Base-by-base conservation (phyloP, 1,284 basidiomycete species). In the Porogramme epimiltina region DNA sequence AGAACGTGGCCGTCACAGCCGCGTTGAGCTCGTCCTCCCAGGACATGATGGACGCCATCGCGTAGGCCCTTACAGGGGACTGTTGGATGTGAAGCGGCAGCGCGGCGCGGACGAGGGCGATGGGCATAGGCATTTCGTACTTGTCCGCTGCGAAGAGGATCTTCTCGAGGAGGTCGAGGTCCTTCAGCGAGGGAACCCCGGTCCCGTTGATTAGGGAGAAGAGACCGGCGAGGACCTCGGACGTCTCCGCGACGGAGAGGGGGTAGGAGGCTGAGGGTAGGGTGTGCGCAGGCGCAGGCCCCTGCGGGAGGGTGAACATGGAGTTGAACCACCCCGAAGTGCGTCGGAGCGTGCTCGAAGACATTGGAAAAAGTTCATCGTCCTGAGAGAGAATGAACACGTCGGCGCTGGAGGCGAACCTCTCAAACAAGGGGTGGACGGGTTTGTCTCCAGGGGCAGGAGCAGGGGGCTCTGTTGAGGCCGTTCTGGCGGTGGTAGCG, bases 111-210 rank as follows among this genome's bases (percentile, higher is more conserved):
- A 83, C 59, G 52, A 82, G 73, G 15, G 80, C 79, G 42, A 73
- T 65, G 3, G 80, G 78, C 1, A 80, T 79, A 0, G 80, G 73
- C 77, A 84, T 84, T 39, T 85, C 84, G 62, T 84, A 86, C 58
- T 84, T 85, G 55, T 86, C 84, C 0, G 82, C 77, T 0, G 79
- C 81, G 49, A 73, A 77, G 4, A 85, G 66, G 11, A 85, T 60
- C 2, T 71, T 63, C 39, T 84, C 81, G 49, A 85, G 63, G 26
- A 62, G 59, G 57, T 81, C 78, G 59, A 78, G 76, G 2, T 76
- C 70, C 23, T 70, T 65, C 18, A 81, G 64, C 2, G 70, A 67
- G 22, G 75, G 67, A 10, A 85, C 67, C 0, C 78, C 73, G 16
- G 80, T 69, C 11, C 83, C 81, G 48, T 76, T 79, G 20, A 79